phyloP scores from a whole-genome alignment of 768 basidiomycete species.

The Auricularia heimuer region DNA sequence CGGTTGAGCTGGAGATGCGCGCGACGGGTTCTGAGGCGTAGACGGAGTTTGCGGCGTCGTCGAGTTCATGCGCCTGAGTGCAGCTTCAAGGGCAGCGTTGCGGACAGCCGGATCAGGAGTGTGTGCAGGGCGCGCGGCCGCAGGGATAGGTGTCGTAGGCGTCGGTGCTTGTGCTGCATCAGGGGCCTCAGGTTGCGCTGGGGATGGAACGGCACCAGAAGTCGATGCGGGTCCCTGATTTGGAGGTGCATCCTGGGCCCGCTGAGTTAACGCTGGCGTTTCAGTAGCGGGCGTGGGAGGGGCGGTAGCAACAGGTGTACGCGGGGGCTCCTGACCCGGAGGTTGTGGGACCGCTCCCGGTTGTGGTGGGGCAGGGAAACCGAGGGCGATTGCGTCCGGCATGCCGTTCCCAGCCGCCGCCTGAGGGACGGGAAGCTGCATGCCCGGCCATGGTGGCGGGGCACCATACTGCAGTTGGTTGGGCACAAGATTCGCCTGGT shows the following conservation, averaged over 20 bases:
- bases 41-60: no score
- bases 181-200: not conserved
- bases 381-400: not conserved
- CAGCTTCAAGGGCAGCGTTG: not conserved
- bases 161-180: constrained; percentile 8
- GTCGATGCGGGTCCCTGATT: no score
- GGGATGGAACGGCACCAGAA: no score
- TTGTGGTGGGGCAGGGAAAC: not conserved
- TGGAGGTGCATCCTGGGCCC: no score
- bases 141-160: constrained; percentile 6
- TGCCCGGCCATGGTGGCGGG: not conserved
- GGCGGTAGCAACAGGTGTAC: constrained; percentile 7
- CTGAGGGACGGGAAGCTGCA: not conserved
- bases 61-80: not conserved
- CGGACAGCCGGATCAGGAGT: not conserved
- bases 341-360: constrained; percentile 4
- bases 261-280: no score
- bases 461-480: constrained; percentile 1
- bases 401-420: not conserved
- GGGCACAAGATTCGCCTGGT: not conserved
- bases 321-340: not conserved
- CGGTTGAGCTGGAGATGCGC: no score
- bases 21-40: no score
- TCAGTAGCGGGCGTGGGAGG: constrained; percentile 3
- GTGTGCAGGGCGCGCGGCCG: not conserved